Percentiles rank a stretch among this genome's conserved stretches.
Conservation (phyloP, 345 rosid species). For the Arabidopsis thaliana region DNA sequence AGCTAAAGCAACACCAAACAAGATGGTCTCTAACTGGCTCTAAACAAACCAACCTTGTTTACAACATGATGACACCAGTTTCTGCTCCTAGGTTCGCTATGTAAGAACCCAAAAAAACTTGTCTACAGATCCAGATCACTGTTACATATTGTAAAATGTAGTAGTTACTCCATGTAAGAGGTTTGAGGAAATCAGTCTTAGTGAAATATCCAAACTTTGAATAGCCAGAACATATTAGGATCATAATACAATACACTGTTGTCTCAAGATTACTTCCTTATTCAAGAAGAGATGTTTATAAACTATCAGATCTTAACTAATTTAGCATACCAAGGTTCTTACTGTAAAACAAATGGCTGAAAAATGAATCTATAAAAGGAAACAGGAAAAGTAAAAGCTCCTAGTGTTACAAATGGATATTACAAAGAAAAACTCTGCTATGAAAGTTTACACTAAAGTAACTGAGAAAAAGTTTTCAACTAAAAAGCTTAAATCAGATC, state of each 20-base stretch:
- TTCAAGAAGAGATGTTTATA: slow-evolving; percentile 17
- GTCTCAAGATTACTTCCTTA: not conserved
- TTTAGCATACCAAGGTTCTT: slow-evolving; percentile 16
- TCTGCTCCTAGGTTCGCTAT: slow-evolving; percentile 19
- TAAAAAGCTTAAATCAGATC: slow-evolving; percentile 33
- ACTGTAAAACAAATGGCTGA: slow-evolving; percentile 22
- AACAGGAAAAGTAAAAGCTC: slow-evolving; percentile 22
- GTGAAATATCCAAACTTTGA: slow-evolving; percentile 15
- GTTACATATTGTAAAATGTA: slow-evolving; percentile 35
- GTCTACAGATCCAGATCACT: slow-evolving; percentile 15
- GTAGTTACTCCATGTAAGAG: not conserved
- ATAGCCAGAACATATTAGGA: slow-evolving; percentile 16
- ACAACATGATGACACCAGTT: slow-evolving; percentile 1
- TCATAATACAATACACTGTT: slow-evolving; percentile 5
- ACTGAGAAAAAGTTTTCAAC: slow-evolving; percentile 23
- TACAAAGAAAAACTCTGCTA: slow-evolving; percentile 32
- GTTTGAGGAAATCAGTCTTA: slow-evolving; percentile 23
- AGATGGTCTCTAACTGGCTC: slow-evolving; percentile 71
- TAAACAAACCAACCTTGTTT: slow-evolving; percentile 37
- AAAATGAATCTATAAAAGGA: slow-evolving; percentile 9
- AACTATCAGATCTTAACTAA: slow-evolving; percentile 16
- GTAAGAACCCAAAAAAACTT: slow-evolving; percentile 7
- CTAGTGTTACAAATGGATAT: slow-evolving; percentile 41
- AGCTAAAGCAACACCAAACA: slow-evolving; percentile 55
- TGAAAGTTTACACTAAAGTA: slow-evolving; percentile 28